Base-by-base conservation (phyloP, 2,329 filamentous ascomycete genomes). In the Tolypocladium ovalisporum region DNA sequence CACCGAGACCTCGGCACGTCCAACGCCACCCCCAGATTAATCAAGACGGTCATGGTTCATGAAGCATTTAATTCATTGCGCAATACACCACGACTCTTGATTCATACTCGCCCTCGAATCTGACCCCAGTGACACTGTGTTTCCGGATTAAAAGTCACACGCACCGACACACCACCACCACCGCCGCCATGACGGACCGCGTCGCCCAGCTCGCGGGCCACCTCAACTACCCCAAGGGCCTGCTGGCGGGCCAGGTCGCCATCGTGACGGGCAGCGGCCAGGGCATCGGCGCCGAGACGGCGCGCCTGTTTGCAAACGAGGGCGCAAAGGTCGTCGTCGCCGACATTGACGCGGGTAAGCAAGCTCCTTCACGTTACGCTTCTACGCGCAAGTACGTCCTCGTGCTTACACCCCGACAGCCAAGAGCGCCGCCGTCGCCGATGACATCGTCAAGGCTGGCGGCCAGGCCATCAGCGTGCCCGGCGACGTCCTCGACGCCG, bases 211-310 rank as follows among this genome's bases (percentile, higher is more conserved):
- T 95, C 64, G 82, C 86, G 40, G 80, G 80, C 60, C 90, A 95
- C 72, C 82, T 96, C 65, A 92, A 90, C 75, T 93, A 86, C 75
- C 89, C 90, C 40, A 81, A 83, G 67, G 90, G 90, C 58, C 78
- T 96, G 70, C 82, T 96, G 56, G 81, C 81, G 35, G 88, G 87
- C 55, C 90, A 96, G 70, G 84, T 88, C 19, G 90, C 90, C 66
- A 95, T 96, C 70, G 87, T 96, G 70, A 96, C 91, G 2, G 90
- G 90, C 51, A 85, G 86, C 22, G 90, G 89, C 10, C 90, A 95
- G 71, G 91, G 91, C 59, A 96, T 96, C 69, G 91, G 90, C 29
- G 91, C 90, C 34, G 91, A 96, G 74, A 80, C 87, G 36, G 90
- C 90, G 9, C 80, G 85, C 12, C 75, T 95, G 3, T 95, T 96